Percentiles rank a stretch among this genome's conserved stretches.
Evolutionary conservation across 2,329 filamentous ascomycete species (phyloP).

Genomic region (Nectriaceae sp.): DNA sequence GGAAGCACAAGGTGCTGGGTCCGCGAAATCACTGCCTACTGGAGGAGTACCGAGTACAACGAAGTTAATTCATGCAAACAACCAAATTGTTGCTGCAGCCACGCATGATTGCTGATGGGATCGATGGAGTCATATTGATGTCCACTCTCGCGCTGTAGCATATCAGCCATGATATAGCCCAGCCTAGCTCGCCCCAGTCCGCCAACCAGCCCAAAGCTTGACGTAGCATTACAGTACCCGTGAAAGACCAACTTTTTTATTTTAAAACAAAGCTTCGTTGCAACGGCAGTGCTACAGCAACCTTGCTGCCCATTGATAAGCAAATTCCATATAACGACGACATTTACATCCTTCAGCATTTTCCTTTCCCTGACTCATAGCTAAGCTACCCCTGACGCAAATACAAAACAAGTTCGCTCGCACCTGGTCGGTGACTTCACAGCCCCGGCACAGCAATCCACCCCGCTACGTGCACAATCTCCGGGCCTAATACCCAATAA

Average conservation of each 20-base stretch:
- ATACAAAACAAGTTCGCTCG: too few relatives aligned
- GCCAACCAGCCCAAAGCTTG: neutral
- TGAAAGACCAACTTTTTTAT: neutral
- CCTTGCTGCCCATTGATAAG: too few relatives aligned
- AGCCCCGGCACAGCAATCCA: constrained; percentile 13
- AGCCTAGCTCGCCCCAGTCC: too few relatives aligned
- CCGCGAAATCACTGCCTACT: constrained; percentile 7
- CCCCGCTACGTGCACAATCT: constrained; percentile 10
- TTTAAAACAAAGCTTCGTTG: neutral
- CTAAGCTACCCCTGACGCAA: neutral
- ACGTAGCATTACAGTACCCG: neutral
- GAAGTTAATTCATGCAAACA: too few relatives aligned
- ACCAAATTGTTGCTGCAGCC: too few relatives aligned
- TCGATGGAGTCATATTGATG: too few relatives aligned
- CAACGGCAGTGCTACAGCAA: neutral
- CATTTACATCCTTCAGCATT: too few relatives aligned
- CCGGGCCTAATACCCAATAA: neutral
- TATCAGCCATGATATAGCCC: neutral
- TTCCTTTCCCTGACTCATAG: neutral
- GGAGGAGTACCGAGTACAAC: too few relatives aligned
- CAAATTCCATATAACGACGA: too few relatives aligned
- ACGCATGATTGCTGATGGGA: too few relatives aligned
- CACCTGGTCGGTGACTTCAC: constrained; percentile 9
- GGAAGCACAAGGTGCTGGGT: constrained; percentile 6
- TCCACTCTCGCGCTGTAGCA: too few relatives aligned